Evolutionary conservation across 805 yeast species (phyloP), one percentile per base, ranked within the genome.

Genomic region (Candida khao-thaluensis): DNA sequence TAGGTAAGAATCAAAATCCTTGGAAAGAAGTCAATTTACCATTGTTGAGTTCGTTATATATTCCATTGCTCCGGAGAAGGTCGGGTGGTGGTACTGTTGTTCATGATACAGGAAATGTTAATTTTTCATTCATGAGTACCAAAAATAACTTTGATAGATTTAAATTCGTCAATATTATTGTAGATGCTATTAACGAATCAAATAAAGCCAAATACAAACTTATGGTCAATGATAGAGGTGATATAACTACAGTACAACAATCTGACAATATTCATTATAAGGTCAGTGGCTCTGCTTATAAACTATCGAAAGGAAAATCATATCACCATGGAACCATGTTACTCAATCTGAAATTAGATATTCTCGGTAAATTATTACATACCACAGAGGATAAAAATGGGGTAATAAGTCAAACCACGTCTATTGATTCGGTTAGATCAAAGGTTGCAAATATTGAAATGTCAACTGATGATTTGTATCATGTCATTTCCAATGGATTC

Each of bases 41-140:
- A 0, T 53, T 77, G 10, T 62, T 85, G 4, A 62, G 71, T 3
- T 48, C 66, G 1, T 57, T 75, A 3, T 65, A 66, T 2, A 71
- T 86, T 17, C 91, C 95, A 0, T 54, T 90, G 6, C 56, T 93
- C 5, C 69, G 99, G 49, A 69, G 99, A 40, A 66, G 75, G 34
- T 82, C 93, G 7, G 99, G 99, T 0, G 99, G 99, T 2, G 99
- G 99, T 0, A 80, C 97, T 0, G 99, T 93, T 1, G 95, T 89
- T 8, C 99, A 93, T 57, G 99, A 91, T 59, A 48, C 71, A 4
- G 96, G 97, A 0, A 93, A 93, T 52, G 79, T 82, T 14, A 93
- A 93, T 55, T 93, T 82, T 60, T 82, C 95, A 4, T 88, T 77
- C 52, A 79, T 91, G 67, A 79, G 85, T 7, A 70, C 85, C 3